Base-by-base conservation (phyloP, 163 green algal genomes). In the Dunaliella salina region DNA sequence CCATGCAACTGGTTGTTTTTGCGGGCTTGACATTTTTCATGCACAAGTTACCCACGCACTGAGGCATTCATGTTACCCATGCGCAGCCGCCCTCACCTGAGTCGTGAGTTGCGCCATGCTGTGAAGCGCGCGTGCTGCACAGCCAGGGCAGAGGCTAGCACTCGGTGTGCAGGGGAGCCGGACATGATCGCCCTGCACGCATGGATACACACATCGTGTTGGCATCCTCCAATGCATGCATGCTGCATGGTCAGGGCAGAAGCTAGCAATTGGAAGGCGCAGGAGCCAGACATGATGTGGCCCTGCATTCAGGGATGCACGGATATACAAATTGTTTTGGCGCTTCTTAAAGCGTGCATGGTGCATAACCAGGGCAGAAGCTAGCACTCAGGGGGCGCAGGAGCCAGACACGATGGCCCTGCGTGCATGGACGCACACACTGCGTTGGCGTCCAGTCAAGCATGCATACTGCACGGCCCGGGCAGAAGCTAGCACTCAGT, bases 61-160 rank as follows among this genome's bases (percentile, higher is more conserved):
- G n/a, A n/a, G n/a, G n/a, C n/a, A n/a, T n/a, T n/a, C n/a, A n/a
- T n/a, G n/a, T n/a, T n/a, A n/a, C n/a, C n/a, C n/a, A n/a, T n/a
- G n/a, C n/a, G n/a, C n/a, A n/a, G n/a, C 57, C 18, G 57, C 15
- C 18, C 57, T 69, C 18, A 75, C 63, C 50, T 33, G 45, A 91
- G 83, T 45, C 88, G 88, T 25, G 81, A 85, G 86, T 84, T 84
- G 81, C 86, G 88, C 88, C 88, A 91, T 24, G 86, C 85, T 67
- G 84, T 57, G 40, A 81, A 81, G 30, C 84, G 84, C 29, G 26
- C 72, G 46, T 91, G 86, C 59, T 89, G 88, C 26, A 15, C 5
- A 0, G 84, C 83, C n/a, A 91, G 84, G 3, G 63, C 45, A 26
- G 83, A 82, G 22, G 86, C 86, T 12, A 91, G 86, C 13, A 86